Evolutionary conservation across 2,329 filamentous ascomycete species (phyloP), one percentile per base, ranked within the genome.

Genomic region (Aspergillus felis): DNA sequence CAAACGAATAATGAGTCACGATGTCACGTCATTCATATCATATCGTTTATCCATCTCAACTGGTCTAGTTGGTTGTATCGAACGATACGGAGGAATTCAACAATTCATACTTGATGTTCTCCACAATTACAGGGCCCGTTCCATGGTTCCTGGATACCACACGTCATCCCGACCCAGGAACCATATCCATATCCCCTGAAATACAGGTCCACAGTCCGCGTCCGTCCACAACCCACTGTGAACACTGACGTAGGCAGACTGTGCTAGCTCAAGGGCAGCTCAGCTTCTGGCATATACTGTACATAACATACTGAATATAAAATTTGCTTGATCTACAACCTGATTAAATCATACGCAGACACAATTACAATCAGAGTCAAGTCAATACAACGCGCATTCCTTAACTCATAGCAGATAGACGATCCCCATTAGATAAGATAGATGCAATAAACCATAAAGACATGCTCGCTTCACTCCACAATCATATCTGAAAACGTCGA

Each of bases 401-500:
- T 22, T 2, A 22, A 25, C 9, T 27, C 52, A 22, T 49, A 44
- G 29, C 12, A 32, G 32, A 25, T 32, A 28, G 38, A 44, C 24
- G 22, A 27, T 7, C 12, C 48, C 59, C 42, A 60, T 42, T 14
- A 32, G 24, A 32, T 32, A 22, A 22, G 22, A 32, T 32, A 14
- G 29, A 32, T 32, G 29, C 29, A 32, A 32, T 6, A 35, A 17
- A 17, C 17, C 4, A 35, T 14, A 14, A 28, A 28, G 28, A 28
- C 32, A 35, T 5, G 32, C 12, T 14, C 32, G 32, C 32, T 32
- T 35, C 12, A 4, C 29, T 32, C 10, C 29, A 10, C 29, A 35
- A 6, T 35, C 64, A 84, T n/a, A 86, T 71, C 57, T 77, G 78
- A 71, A 90, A 93, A 55, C 76, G 76, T 78, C 89, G 92, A 68